Evolutionary conservation across 805 yeast genomes (phyloP), one percentile per base, ranked within the genome.

Genomic region (Yarrowia keelungensis): DNA sequence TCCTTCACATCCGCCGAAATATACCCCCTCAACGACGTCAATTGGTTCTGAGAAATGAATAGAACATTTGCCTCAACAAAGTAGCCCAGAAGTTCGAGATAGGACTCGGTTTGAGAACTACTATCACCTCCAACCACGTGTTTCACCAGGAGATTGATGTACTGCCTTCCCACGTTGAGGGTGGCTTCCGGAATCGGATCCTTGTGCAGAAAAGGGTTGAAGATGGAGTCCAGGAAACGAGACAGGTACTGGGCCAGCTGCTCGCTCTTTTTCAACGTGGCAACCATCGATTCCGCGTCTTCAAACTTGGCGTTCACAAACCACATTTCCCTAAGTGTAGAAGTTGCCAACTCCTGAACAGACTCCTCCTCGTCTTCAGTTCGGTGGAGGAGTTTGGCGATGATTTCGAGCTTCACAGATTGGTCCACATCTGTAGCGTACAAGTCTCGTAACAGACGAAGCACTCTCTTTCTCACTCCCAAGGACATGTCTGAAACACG

Each of bases 301-400:
- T 56, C 64, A 26, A 42, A 42, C 14, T 61, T 47, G 10, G 75
- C 26, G 1, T 70, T 50, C 1, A 69, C 51, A 47, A 84, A 80
- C 81, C 85, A 80, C 19, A 80, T 69, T 0, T 79, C 79, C 0
- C 79, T 49, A 35, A 88, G 71, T 2, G 77, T 72, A 22, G 69
- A 64, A 56, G 77, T 41, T 0, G 88, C 82, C 8, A 79, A 71
- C 1, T 83, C 85, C 9, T 81, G 77, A 1, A 87, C 79, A 0
- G 68, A 43, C 45, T 85, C 87, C 71, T 92, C 97, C 70, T 89
- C 93, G 75, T 91, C 97, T 67, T 89, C 89, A 1, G 86, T 70
- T 69, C 88, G 79, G 70, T 79, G 77, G 8, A 91, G 74, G 4
- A 91, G 77, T 59, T 80, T 82, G n/a, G 85, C 84, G 2, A 86